Percentiles rank a stretch among this genome's conserved stretches.
phyloP scores from a whole-genome alignment of 257 asterid genomes.

The Primulina tabacum region DNA sequence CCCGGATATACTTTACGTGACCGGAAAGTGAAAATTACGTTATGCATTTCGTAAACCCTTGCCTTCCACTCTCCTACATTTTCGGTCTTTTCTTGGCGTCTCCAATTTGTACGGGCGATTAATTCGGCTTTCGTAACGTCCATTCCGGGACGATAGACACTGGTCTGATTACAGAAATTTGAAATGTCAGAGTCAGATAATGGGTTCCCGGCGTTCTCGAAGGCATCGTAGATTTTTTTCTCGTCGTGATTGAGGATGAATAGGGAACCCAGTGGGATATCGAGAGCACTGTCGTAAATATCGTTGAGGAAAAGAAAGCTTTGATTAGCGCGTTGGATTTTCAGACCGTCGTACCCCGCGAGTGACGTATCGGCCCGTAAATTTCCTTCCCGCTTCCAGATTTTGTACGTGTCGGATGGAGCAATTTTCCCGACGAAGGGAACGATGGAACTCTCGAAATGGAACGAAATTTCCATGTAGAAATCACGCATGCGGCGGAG shows the following conservation, averaged over 20 bases:
- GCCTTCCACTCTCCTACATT: slow-evolving; percentile 85
- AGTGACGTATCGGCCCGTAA: slow-evolving; percentile 90
- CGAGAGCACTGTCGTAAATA: slow-evolving; percentile 24
- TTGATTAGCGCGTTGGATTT: slow-evolving; percentile 92
- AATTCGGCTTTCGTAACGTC: slow-evolving; percentile 87
- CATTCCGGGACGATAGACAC: slow-evolving; percentile 91
- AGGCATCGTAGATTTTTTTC: slow-evolving; percentile 75
- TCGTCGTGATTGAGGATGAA: slow-evolving; percentile 87
- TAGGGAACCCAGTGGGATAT: slow-evolving; percentile 62
- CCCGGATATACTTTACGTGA: slow-evolving; percentile 64
- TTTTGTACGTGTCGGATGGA: slow-evolving; percentile 90
- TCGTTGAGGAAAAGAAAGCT: slow-evolving; percentile 86
- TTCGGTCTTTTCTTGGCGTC: slow-evolving; percentile 76
- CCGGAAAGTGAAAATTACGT: slow-evolving; percentile 71
- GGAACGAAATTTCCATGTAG: slow-evolving; percentile 93
- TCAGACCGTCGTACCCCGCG: slow-evolving; percentile 91
- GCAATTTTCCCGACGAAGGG: slow-evolving; percentile 91
- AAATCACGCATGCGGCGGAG: slow-evolving; percentile 91
- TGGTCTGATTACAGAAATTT: slow-evolving; percentile 69
- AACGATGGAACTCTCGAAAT: slow-evolving; percentile 89
- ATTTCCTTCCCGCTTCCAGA: slow-evolving; percentile 94
- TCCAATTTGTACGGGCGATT: slow-evolving; percentile 83
- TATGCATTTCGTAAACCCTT: slow-evolving; percentile 85
- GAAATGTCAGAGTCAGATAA: slow-evolving; percentile 63
- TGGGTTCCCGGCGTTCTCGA: slow-evolving; percentile 73